These are phyloP conservation scores for Alternaria sp. DNA, from an alignment of 2,329 filamentous ascomycete genomes.

Conservation along the genomic window DNA sequence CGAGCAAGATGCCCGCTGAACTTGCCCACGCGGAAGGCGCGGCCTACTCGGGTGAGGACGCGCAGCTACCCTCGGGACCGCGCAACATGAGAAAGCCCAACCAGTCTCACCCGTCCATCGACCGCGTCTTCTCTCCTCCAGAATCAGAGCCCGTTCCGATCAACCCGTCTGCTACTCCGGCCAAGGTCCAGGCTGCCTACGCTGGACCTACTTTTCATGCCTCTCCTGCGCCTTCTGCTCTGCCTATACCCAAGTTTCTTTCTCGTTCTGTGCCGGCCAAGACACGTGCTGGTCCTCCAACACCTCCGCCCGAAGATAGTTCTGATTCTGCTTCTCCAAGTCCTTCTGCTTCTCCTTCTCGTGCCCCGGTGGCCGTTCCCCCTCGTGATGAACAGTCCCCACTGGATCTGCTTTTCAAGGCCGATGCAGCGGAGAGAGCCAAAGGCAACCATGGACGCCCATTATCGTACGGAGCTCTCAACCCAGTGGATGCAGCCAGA, in stretches of 20 bases:
- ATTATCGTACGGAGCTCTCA: constrained; percentile 29
- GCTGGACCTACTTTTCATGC: constrained; percentile 95
- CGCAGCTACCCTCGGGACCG: constrained; percentile 31
- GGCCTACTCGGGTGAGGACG: constrained; percentile 41
- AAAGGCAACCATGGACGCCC: constrained; percentile 61
- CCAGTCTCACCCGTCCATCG: constrained; percentile 39
- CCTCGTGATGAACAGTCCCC: constrained; percentile 73
- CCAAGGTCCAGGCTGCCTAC: constrained; percentile 68
- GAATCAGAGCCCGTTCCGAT: constrained; percentile 36
- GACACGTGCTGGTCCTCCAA: constrained; percentile 56
- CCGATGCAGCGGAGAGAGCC: constrained; percentile 80
- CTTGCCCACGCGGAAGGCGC: constrained; percentile 37
- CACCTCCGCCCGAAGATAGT: constrained; percentile 57
- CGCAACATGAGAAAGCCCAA: constrained; percentile 44
- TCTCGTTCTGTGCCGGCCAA: constrained; percentile 76
- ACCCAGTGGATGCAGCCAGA: constrained; percentile 20
- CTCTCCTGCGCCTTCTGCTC: constrained; percentile 87
- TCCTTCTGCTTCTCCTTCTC: constrained; percentile 62
- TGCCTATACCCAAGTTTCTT: constrained; percentile 90
- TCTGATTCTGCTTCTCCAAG: constrained; percentile 53
- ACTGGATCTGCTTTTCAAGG: constrained; percentile 89
- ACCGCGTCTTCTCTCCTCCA: constrained; percentile 39
- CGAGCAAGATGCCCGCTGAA: constrained; percentile 24
- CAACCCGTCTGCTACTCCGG: constrained; percentile 40
- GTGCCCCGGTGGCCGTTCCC: constrained; percentile 54